Evolutionary conservation across 140 eudicot genomes (phyloP).

Genomic region (Cichorium intybus): DNA sequence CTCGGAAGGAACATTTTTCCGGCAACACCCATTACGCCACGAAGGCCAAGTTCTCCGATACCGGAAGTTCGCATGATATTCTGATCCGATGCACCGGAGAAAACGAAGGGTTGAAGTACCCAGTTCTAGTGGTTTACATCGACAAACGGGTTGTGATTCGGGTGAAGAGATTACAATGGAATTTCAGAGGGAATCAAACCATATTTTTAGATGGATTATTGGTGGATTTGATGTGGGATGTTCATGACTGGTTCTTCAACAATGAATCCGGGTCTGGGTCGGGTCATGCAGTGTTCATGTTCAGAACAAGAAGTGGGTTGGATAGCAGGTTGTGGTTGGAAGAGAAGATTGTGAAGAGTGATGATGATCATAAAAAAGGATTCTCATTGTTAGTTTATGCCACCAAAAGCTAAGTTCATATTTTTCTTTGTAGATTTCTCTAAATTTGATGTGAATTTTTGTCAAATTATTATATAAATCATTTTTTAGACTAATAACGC

Average conservation of each 20-base stretch:
- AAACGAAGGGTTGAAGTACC: slow-evolving; percentile 65
- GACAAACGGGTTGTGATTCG: slow-evolving; percentile 84
- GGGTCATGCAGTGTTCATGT: slow-evolving; percentile 85
- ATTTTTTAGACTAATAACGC: background rate
- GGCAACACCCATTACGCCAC: slow-evolving; percentile 72
- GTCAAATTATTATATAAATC: slow-evolving; percentile 18
- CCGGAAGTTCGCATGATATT: slow-evolving; percentile 63
- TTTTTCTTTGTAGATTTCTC: slow-evolving; percentile 17
- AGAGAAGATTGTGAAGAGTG: slow-evolving; percentile 59
- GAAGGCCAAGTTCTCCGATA: slow-evolving; percentile 61
- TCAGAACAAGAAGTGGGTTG: slow-evolving; percentile 87
- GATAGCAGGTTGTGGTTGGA: slow-evolving; percentile 96
- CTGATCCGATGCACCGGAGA: slow-evolving; percentile 72
- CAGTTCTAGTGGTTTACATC: slow-evolving; percentile 65
- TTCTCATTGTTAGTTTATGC: slow-evolving; percentile 83
- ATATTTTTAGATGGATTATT: slow-evolving; percentile 85
- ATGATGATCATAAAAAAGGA: slow-evolving; percentile 58
- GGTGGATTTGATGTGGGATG: slow-evolving; percentile 98
- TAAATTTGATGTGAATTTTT: slow-evolving; percentile 30
- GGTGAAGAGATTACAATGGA: slow-evolving; percentile 89
- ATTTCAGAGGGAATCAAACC: slow-evolving; percentile 91
- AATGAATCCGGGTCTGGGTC: slow-evolving; percentile 36
- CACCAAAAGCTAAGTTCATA: slow-evolving; percentile 53
- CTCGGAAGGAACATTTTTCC: slow-evolving; percentile 72
- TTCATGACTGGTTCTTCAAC: slow-evolving; percentile 80